These are phyloP conservation scores for Fraxinus americana DNA, from an alignment of 257 asterid species.

Conservation along the genomic window DNA sequence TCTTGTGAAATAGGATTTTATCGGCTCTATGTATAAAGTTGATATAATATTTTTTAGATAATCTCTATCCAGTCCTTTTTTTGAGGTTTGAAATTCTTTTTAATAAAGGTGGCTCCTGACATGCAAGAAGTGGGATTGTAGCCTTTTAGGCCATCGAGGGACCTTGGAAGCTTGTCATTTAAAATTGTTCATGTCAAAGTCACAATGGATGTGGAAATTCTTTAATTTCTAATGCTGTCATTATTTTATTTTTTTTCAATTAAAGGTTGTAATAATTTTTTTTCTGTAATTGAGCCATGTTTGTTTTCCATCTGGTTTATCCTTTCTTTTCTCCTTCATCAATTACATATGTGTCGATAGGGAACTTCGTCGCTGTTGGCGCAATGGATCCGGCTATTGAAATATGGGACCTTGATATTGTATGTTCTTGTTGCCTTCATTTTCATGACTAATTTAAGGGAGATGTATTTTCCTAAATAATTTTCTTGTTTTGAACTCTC, in stretches of 20 bases:
- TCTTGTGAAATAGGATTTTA: no score
- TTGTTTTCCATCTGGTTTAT: neutral
- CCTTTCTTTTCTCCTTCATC: neutral
- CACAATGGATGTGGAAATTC: neutral
- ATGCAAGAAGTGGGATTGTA: neutral
- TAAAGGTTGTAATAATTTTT: no score
- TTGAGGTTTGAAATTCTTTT: neutral
- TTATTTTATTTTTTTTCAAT: no score
- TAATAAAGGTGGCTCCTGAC: neutral
- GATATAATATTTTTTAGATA: neutral
- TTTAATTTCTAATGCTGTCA: neutral
- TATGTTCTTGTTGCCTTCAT: slow-evolving; percentile 34
- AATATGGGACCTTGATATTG: slow-evolving; percentile 96
- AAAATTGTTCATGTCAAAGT: neutral
- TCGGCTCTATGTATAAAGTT: no score
- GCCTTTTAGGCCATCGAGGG: neutral
- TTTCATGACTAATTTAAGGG: slow-evolving; percentile 1
- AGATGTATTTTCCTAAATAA: slow-evolving; percentile 17
- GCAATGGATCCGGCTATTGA: slow-evolving; percentile 91
- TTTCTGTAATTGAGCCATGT: neutral
- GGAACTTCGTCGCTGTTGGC: slow-evolving; percentile 90
- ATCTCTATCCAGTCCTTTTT: neutral
- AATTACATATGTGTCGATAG: slow-evolving; percentile 33
- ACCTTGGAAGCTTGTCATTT: neutral
- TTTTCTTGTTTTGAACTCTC: slow-evolving; percentile 23